These are phyloP conservation scores for Petrea volubilis DNA, from an alignment of 257 asterid genomes.

Conservation along the genomic window DNA sequence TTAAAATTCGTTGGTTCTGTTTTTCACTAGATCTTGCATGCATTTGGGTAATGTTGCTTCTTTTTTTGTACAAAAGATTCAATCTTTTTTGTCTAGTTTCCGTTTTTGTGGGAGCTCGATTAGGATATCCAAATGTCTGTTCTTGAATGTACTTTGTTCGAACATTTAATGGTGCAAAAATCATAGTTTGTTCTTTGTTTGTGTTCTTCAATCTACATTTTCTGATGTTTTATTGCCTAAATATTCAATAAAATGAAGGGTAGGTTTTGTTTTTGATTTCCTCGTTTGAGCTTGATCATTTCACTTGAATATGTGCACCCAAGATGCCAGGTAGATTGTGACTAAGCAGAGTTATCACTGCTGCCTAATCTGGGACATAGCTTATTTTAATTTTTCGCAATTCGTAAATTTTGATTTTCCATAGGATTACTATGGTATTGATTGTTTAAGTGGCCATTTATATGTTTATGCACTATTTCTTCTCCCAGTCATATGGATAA, in stretches of 20 bases:
- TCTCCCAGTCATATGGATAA: not conserved
- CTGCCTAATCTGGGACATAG: not conserved
- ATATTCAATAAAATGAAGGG: not conserved
- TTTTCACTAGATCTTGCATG: conserved; percentile 27
- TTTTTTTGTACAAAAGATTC: not conserved
- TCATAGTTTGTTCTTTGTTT: not conserved
- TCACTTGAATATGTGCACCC: not conserved
- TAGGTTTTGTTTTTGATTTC: conserved; percentile 5
- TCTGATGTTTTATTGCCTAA: not conserved
- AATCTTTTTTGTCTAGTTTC: conserved; percentile 13
- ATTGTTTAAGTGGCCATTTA: not conserved
- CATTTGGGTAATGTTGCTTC: conserved; percentile 15
- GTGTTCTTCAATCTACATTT: not conserved
- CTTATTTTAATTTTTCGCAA: not conserved
- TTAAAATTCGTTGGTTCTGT: conserved; percentile 18
- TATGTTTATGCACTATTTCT: not conserved
- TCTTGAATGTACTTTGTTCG: not conserved
- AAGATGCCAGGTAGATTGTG: conserved; percentile 9
- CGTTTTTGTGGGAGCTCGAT: not conserved
- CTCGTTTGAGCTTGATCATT: not conserved
- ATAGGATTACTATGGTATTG: not conserved
- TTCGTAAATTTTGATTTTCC: not conserved
- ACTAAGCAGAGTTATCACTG: not conserved
- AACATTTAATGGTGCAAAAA: not conserved
- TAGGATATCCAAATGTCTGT: not conserved